Percentiles rank a stretch among this genome's conserved stretches.
Conservation (phyloP, 2,329 filamentous ascomycete species). For the Pseudogymnoascus sp. region DNA sequence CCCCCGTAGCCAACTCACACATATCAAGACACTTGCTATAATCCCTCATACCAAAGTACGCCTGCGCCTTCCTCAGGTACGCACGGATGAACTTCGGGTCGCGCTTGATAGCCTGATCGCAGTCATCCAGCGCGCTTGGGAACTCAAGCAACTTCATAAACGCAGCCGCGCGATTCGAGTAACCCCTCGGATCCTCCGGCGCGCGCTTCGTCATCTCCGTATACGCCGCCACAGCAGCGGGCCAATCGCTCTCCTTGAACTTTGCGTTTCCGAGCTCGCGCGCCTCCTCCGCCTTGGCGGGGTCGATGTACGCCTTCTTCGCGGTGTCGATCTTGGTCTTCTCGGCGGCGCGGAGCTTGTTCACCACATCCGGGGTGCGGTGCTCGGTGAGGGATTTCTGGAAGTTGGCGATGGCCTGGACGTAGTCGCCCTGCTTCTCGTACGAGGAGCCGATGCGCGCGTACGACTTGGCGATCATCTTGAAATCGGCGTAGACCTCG, state of each 20-base stretch:
- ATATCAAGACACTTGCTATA: constrained; percentile 91
- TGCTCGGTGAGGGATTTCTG: constrained; percentile 92
- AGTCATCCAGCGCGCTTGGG: constrained; percentile 87
- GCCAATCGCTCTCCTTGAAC: constrained; percentile 96
- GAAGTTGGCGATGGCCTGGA: constrained; percentile 78
- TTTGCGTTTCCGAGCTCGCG: constrained; percentile 91
- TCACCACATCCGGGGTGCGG: constrained; percentile 85
- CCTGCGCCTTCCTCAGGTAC: constrained; percentile 93
- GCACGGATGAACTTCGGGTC: constrained; percentile 90
- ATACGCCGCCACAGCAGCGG: constrained; percentile 88
- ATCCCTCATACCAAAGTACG: constrained; percentile 94
- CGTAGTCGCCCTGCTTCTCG: constrained; percentile 77
- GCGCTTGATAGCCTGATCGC: constrained; percentile 80
- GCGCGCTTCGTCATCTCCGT: constrained; percentile 94
- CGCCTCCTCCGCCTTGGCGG: constrained; percentile 87
- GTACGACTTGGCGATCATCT: constrained; percentile 96
- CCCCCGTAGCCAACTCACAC: constrained; percentile 68
- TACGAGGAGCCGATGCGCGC: constrained; percentile 90
- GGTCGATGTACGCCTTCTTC: constrained; percentile 75
- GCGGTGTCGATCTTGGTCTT: constrained; percentile 72
- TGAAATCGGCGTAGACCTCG: constrained; percentile 88
- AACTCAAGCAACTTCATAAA: constrained; percentile 96
- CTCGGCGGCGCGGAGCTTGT: constrained; percentile 85
- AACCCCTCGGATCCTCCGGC: constrained; percentile 85
- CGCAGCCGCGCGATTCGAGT: constrained; percentile 93